A percentile compares a stretch with the other conserved stretches of the same genome.
Evolutionary conservation across 306 rosid species (phyloP).

Genomic region (Leucaena leucocephala): DNA sequence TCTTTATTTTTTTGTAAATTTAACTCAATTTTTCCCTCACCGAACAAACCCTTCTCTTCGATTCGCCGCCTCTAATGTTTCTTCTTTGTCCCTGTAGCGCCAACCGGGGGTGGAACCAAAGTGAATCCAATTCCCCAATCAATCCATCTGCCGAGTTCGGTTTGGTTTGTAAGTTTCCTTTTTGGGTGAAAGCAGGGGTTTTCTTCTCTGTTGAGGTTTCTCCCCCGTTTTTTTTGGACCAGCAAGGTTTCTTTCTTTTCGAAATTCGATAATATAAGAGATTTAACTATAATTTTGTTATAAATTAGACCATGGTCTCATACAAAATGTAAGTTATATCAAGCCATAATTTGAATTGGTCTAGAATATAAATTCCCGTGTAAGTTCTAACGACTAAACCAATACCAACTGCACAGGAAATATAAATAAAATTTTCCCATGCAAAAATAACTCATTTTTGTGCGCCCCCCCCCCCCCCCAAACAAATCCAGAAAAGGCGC

Average conservation of each 20-base stretch:
- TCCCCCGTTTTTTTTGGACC: too few species aligned
- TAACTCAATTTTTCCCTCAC: too few species aligned
- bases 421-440: neutral
- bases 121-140: neutral
- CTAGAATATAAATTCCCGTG: too few species aligned
- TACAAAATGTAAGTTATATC: too few species aligned
- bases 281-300: too few species aligned
- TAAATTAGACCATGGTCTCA: too few species aligned
- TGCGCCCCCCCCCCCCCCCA: slow-evolving; percentile 13
- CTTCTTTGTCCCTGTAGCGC: neutral
- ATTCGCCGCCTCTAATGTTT: neutral
- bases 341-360: too few species aligned
- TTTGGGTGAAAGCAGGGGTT: neutral
- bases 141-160: neutral
- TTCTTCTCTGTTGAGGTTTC: neutral
- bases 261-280: too few species aligned
- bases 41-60: neutral
- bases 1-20: too few species aligned
- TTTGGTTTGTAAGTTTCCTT: neutral
- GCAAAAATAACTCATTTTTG: slow-evolving; percentile 21
- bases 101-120: neutral
- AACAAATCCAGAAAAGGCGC: slow-evolving; percentile 35
- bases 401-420: neutral
- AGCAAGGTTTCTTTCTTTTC: too few species aligned
- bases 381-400: too few species aligned